Evolutionary conservation across 345 rosid species (phyloP), one percentile per base, ranked within the genome.

Genomic region (Acer campestre): DNA sequence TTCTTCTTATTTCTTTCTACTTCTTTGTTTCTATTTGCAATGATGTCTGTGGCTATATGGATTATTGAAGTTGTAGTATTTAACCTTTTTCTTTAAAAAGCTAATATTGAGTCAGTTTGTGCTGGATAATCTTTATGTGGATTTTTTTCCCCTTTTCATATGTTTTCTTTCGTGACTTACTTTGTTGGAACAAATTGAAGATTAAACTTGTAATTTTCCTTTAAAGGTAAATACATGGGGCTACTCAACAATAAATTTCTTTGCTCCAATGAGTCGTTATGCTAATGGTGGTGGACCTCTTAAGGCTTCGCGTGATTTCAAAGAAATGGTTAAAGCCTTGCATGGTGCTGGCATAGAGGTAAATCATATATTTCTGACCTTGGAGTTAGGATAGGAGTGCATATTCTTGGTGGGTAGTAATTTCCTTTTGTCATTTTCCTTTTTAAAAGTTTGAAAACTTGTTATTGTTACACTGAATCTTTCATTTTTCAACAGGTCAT

Each of bases 281-380:
- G 94, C 97, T 74, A 91, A 92, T 85, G 85, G 85, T 44, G 96
- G 94, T 68, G 97, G 97, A 66, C 96, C 97, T 58, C 55, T 86
- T 67, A 89, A 81, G 83, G 99, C 99, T 78, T 91, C 94, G 0
- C 51, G 70, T 75, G 99, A 95, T 85, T 90, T 95, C 71, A 93
- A 93, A 85, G 89, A 92, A 89, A 93, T 95, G 99, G 94, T 95
- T 65, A 93, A 90, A 85, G 97, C 97, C 76, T 92, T 95, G 79
- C 98, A 95, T 81, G 85, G 82, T 70, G 94, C 96, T 76, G 96
- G 97, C 67, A 93, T 95, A 75, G 99, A 95, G 98, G 99, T 93
- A 80, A 78, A 79, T 71, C 73, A 22, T 25, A 58, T 71, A 78
- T 73, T 68, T 63, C 58, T 61, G 59, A 10, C 49, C 53, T 66